Base-by-base conservation (phyloP, 225 moss, liverwort and hornwort species). In the Marchantia polymorpha region DNA sequence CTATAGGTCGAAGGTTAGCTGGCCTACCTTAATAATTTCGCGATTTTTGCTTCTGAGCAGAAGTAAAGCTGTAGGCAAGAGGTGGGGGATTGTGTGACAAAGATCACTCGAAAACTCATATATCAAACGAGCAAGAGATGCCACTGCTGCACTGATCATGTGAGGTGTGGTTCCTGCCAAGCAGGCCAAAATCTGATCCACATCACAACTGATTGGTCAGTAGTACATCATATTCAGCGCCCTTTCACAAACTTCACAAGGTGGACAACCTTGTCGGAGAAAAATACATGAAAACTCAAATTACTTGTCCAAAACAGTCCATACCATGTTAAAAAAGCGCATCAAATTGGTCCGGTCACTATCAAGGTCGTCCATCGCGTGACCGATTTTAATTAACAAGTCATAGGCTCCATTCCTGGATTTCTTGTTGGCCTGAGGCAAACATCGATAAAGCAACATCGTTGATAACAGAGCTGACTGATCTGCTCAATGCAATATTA, bases 71-170 rank as follows among this genome's bases (percentile, higher is more conserved):
- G 95, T 91, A 12, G 99, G 99, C 68, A 99, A 85, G 72, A 99
- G 94, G 77, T 99, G 91, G 58, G 99, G 99, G 70, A 99, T 90
- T n/a, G 99, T 97, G 80, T 93, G 94, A 81, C 89, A 88, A 71
- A 94, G 89, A 80, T 91, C 91, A 51, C 91, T 82, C 54, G 97
- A 93, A 79, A 94, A 97, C 80, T 94, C 94, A 47, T 97, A 94
- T 16, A 94, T 87, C 64, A 94, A 82, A 70, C 97, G 90, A 61
- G 97, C 97, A 71, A 99, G 84, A 78, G 82, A 95, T 78, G 93
- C 93, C 75, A 99, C 95, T 84, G 99, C 99, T 77, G 99, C 95
- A 54, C 99, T 99, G 77, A 95, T 84, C 99, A 95, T 99, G 77
- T 95, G 99, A 52, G 94, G 87, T 25, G 97, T 94, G 67, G 94